Percentiles rank a stretch among this genome's conserved stretches.
These are phyloP conservation scores for Prunella vulgaris DNA, from an alignment of 257 asterid genomes.

Conservation along the genomic window DNA sequence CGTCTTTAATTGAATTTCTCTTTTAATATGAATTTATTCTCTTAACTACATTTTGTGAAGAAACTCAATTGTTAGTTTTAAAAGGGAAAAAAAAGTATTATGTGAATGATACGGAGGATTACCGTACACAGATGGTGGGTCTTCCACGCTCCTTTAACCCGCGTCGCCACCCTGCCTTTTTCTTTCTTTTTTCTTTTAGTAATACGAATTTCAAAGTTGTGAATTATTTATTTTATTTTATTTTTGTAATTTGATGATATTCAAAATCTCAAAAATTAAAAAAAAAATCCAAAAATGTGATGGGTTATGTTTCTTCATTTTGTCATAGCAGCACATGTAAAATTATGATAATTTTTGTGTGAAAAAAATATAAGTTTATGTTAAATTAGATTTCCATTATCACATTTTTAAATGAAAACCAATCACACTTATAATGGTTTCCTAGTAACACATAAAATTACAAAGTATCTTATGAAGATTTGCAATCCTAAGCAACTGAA, in stretches of 20 bases:
- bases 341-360: not conserved
- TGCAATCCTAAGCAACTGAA: not conserved
- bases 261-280: not conserved
- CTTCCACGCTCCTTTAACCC: conserved; percentile 14
- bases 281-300: no score
- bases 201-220: not conserved
- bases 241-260: not conserved
- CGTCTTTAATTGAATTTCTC: no score
- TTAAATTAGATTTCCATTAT: no score
- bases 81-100: no score
- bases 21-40: no score
- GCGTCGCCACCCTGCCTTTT: not conserved
- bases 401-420: no score
- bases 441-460: no score
- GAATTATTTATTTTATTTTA: not conserved
- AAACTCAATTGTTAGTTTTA: no score
- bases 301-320: no score
- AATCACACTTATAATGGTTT: not conserved
- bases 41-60: no score
- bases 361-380: not conserved
- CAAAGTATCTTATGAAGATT: not conserved
- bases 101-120: no score
- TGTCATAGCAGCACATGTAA: no score
- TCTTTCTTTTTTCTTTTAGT: not conserved
- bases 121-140: conserved; percentile 19